A percentile compares a stretch with the other conserved stretches of the same genome.
Conservation (phyloP, 106 monocot species). For the Platanthera guangdongensis region DNA sequence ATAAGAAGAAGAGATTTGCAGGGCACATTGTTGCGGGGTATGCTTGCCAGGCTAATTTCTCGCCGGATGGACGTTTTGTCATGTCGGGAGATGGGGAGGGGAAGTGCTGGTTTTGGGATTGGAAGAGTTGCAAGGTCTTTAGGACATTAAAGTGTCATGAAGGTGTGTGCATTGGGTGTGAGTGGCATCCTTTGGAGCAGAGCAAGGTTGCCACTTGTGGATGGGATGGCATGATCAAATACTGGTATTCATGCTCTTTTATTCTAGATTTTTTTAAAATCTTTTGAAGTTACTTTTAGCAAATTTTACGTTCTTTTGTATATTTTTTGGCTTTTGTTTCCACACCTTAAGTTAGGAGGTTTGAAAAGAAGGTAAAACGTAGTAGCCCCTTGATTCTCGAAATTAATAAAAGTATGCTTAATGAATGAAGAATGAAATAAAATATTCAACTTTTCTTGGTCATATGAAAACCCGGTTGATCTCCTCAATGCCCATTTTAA, state of each 20-base stretch:
- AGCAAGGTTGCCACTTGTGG: slow-evolving; percentile 98
- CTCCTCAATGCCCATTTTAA: background rate
- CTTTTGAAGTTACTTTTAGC: background rate
- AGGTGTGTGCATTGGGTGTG: slow-evolving; percentile 85
- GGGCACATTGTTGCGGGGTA: slow-evolving; percentile 92
- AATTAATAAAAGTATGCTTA: background rate
- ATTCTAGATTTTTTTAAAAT: background rate
- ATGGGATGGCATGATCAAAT: slow-evolving; percentile 97
- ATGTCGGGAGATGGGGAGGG: slow-evolving; percentile 98
- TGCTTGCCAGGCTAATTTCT: slow-evolving; percentile 97
- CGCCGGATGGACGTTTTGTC: slow-evolving; percentile 90
- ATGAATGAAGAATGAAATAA: background rate
- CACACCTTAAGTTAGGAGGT: background rate
- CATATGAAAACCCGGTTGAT: background rate
- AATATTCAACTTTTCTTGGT: background rate
- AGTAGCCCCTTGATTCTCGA: background rate
- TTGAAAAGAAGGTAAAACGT: background rate
- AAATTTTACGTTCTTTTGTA: background rate
- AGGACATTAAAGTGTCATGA: slow-evolving; percentile 86
- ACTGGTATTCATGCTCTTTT: slow-evolving; percentile 51
- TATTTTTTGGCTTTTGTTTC: background rate
- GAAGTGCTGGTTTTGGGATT: slow-evolving; percentile 98
- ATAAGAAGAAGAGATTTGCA: slow-evolving; percentile 98
- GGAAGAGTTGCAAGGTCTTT: slow-evolving; percentile 96
- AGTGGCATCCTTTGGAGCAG: slow-evolving; percentile 95